Evolutionary conservation across 2,329 filamentous ascomycete species (phyloP), one percentile per base, ranked within the genome.

Genomic region (Reticulascus tulasneorum): DNA sequence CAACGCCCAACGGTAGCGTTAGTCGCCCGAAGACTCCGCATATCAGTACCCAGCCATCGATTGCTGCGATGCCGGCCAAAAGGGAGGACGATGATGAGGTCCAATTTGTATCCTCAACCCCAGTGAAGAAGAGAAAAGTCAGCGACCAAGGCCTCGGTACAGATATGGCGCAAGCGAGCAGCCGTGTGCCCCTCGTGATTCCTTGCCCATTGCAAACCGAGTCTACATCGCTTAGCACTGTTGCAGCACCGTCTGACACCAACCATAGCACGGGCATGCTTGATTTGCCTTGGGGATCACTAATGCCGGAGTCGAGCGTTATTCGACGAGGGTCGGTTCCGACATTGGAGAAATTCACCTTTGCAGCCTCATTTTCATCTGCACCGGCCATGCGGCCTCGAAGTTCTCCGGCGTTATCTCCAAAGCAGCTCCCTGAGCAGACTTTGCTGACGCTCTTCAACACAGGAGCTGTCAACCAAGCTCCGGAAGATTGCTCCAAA

Each of bases 81-180:
- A 42, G 51, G 34, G 47, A 45, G 17, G 64, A 69, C 30, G n/a
- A n/a, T n/a, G 59, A 63, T 38, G 67, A 71, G 32, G 54, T 71
- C 21, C 56, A 69, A 44, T 66, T 70, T 35, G 52, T 71, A 21
- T 67, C 63, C 27, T 61, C 58, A 15, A 60, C 62, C 17, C 64
- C 66, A 9, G 59, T 67, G 33, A 69, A 66, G 51, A 66, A 55
- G 44, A 51, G 46, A 26, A 45, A 27, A 26, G 23, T 49, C 19
- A 38, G 39, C 8, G 9, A 21, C 6, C 6, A 15, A 33, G 30
- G 29, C 28, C 37, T 29, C 40, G 21, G 19, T 21, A 28, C 10
- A 37, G n/a, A n/a, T n/a, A n/a, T n/a, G n/a, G 19, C 25, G n/a
- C 27, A 23, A 28, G n/a, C 13, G 23, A 19, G 21, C 32, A 25